A percentile compares a stretch with the other conserved stretches of the same genome.
phyloP scores from a whole-genome alignment of 225 moss, liverwort and hornwort genomes.

The Physcomitrium patens region DNA sequence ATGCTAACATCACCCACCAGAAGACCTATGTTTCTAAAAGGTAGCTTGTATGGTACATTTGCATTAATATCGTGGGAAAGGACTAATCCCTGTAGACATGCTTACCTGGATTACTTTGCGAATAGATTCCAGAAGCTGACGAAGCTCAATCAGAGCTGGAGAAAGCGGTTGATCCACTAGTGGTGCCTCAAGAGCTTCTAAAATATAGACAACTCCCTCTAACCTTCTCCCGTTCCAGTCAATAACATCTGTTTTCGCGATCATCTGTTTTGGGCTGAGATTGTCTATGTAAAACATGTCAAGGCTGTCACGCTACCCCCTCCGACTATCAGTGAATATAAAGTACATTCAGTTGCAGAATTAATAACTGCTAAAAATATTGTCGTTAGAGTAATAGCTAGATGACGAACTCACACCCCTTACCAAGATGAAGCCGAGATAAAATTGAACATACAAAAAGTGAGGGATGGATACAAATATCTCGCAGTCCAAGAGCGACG shows the following conservation, averaged over 20 bases:
- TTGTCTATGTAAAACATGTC: slow-evolving; percentile 54
- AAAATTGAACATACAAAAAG: not conserved
- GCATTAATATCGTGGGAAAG: slow-evolving; percentile 4
- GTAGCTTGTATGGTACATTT: not conserved
- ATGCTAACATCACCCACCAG: no score
- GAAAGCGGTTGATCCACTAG: slow-evolving; percentile 59
- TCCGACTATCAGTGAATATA: not conserved
- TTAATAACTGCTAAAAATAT: not conserved
- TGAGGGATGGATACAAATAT: slow-evolving; percentile 71
- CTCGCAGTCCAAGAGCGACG: slow-evolving; percentile 52
- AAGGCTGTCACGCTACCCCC: slow-evolving; percentile 23
- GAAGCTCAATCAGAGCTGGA: slow-evolving; percentile 63
- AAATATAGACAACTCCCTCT: slow-evolving; percentile 72
- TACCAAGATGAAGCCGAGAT: slow-evolving; percentile 3
- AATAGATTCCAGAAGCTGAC: slow-evolving; percentile 65
- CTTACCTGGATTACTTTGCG: slow-evolving; percentile 78
- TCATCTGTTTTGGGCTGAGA: slow-evolving; percentile 67
- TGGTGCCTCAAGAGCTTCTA: slow-evolving; percentile 83
- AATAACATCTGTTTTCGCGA: slow-evolving; percentile 58
- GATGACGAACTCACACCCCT: not conserved
- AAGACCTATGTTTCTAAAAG: not conserved
- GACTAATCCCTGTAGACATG: slow-evolving; percentile 13
- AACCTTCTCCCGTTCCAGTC: slow-evolving; percentile 63
- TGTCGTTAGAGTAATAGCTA: not conserved
- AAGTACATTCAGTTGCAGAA: not conserved